These are phyloP conservation scores for Colletotrichum caudatum DNA, from an alignment of 2,329 filamentous ascomycete species.

Conservation along the genomic window DNA sequence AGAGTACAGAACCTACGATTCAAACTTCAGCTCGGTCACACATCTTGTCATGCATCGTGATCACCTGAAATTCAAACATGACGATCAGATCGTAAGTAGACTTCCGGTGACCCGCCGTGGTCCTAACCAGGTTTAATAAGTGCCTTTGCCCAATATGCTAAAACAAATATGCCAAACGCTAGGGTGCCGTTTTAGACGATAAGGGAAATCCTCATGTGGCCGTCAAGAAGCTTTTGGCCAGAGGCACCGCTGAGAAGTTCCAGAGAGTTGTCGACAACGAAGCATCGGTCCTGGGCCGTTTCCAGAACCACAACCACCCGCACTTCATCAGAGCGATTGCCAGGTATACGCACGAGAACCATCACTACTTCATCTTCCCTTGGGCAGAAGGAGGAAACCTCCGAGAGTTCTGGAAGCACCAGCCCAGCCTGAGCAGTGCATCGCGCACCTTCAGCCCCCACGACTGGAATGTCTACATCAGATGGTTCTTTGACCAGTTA, in stretches of 20 bases:
- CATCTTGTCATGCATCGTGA: slow-evolving; percentile 3
- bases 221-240: not conserved
- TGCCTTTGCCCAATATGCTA: not conserved
- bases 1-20: not conserved
- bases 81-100: not conserved
- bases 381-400: slow-evolving; percentile 7
- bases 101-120: not conserved
- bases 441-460: not conserved
- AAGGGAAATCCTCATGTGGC: not conserved
- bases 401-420: not conserved
- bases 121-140: not conserved
- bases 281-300: not conserved
- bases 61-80: not conserved
- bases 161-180: too few species aligned
- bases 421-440: not conserved
- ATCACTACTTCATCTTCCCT: not conserved
- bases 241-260: not conserved
- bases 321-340: slow-evolving; percentile 5
- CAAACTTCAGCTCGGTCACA: slow-evolving; percentile 6
- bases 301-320: not conserved
- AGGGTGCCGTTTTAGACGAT: not conserved
- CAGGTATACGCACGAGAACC: not conserved
- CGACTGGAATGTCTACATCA: slow-evolving; percentile 1
- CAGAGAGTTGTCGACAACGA: not conserved
- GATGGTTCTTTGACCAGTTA: slow-evolving; percentile 1